A percentile compares a stretch with the other conserved stretches of the same genome.
Conservation (phyloP, 352 stramenopile genomes). For the Phytophthora cactorum region DNA sequence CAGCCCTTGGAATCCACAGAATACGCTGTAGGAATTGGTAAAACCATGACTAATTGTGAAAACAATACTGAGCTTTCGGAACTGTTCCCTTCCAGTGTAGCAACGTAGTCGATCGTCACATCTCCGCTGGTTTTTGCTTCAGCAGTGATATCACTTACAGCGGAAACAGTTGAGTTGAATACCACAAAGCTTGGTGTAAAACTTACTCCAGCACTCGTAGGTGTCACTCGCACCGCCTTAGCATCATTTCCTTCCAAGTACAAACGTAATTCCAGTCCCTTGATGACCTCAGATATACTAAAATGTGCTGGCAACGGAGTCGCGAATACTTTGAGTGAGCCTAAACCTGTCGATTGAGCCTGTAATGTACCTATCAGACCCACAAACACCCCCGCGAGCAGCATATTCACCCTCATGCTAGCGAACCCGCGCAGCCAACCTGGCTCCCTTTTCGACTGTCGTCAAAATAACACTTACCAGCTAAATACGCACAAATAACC, state of each 20-base stretch:
- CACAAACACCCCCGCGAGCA: constrained; percentile 3
- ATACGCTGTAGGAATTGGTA: constrained; percentile 46
- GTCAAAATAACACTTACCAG: too few species aligned
- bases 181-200: constrained; percentile 43
- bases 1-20: constrained; percentile 43
- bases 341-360: constrained; percentile 4
- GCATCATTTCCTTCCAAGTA: constrained; percentile 30
- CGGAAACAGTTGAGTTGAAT: constrained; percentile 22
- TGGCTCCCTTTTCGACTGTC: too few species aligned
- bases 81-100: constrained; percentile 16
- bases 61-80: constrained; percentile 13
- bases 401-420: constrained; percentile 6
- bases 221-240: constrained; percentile 38
- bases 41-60: constrained; percentile 38
- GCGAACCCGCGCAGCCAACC: too few species aligned
- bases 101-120: constrained; percentile 43
- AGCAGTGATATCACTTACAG: constrained; percentile 21
- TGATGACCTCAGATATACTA: constrained; percentile 40
- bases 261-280: constrained; percentile 50
- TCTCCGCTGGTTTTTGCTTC: constrained; percentile 25
- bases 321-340: constrained; percentile 36
- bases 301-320: constrained; percentile 43
- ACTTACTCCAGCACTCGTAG: constrained; percentile 30
- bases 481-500: too few species aligned
- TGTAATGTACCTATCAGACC: neutral